phyloP scores from a whole-genome alignment of 1,139 yeast species.

The Hemisphaericaspora xylanilytica region DNA sequence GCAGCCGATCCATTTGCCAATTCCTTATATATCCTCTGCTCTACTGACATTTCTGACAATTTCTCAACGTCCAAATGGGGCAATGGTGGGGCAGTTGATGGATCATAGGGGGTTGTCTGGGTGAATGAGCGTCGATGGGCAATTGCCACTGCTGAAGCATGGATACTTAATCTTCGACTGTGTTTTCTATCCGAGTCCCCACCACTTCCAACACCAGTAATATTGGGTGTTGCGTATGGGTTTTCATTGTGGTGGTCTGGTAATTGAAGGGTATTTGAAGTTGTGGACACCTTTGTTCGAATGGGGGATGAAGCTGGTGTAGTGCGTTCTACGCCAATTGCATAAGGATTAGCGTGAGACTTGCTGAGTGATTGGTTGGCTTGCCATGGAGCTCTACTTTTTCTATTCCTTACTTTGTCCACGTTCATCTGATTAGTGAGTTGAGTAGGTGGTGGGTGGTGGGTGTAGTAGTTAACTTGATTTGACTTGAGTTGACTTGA shows the following conservation, averaged over 20 bases:
- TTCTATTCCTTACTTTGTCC: constrained; percentile 32
- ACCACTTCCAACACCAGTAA: background rate
- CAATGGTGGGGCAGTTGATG: constrained; percentile 37
- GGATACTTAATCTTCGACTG: constrained; percentile 43
- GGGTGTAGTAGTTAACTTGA: too few relatives aligned
- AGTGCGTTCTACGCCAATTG: constrained; percentile 20
- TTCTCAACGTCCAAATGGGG: constrained; percentile 23
- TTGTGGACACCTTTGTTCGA: constrained; percentile 14
- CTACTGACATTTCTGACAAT: constrained; percentile 9
- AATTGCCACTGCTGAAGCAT: constrained; percentile 41
- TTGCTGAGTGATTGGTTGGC: constrained; percentile 14
- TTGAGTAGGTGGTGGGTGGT: too few relatives aligned
- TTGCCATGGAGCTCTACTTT: constrained; percentile 50
- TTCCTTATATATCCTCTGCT: constrained; percentile 49
- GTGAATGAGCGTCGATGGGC: constrained; percentile 31
- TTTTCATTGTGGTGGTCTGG: constrained; percentile 2
- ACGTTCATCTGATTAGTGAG: too few relatives aligned
- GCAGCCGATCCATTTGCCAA: constrained; percentile 67
- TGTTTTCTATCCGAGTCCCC: constrained; percentile 18
- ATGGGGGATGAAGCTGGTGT: background rate
- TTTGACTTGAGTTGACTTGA: too few relatives aligned
- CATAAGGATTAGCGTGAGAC: constrained; percentile 33
- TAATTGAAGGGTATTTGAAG: constrained; percentile 9
- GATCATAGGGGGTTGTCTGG: constrained; percentile 24
- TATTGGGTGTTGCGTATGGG: constrained; percentile 8